phyloP scores from a whole-genome alignment of 202 grass and related monocot species.

The Digitaria exilis region DNA sequence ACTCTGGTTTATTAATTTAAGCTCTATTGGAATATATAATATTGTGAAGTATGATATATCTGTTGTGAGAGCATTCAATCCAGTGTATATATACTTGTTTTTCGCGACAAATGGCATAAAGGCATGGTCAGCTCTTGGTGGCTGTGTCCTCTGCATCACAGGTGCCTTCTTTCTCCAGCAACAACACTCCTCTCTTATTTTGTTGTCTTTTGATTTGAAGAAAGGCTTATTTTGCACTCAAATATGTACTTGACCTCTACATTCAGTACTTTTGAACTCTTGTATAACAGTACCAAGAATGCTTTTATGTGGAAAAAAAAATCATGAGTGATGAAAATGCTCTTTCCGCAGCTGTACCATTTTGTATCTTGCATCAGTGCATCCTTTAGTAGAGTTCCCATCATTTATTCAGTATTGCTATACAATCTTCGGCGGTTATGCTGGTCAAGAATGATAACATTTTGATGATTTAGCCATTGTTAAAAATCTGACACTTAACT shows the following conservation, averaged over 20 bases:
- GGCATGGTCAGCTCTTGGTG: conserved; percentile 96
- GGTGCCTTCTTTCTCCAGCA: conserved; percentile 47
- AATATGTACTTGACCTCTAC: background rate
- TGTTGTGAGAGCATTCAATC: conserved; percentile 90
- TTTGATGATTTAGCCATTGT: background rate
- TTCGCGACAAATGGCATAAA: conserved; percentile 71
- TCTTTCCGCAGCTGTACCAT: background rate
- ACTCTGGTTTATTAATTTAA: conserved; percentile 89
- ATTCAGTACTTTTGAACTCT: background rate
- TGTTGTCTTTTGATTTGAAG: background rate
- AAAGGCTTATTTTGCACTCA: background rate
- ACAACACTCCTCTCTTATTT: background rate
- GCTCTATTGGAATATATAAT: conserved; percentile 87
- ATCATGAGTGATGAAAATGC: conserved; percentile 21
- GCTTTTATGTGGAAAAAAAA: background rate
- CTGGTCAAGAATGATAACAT: background rate
- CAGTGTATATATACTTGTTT: conserved; percentile 89
- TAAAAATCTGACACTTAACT: conserved; percentile 10
- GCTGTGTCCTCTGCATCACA: conserved; percentile 98
- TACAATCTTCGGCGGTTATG: background rate
- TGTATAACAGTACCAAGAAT: background rate
- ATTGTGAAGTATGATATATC: conserved; percentile 75
- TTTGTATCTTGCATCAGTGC: background rate
- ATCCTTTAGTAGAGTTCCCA: conserved; percentile 1
- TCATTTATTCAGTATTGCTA: background rate